Percentiles rank a stretch among this genome's conserved stretches.
phyloP scores from a whole-genome alignment of 2,329 filamentous ascomycete species.

The Xylariaceae sp. region DNA sequence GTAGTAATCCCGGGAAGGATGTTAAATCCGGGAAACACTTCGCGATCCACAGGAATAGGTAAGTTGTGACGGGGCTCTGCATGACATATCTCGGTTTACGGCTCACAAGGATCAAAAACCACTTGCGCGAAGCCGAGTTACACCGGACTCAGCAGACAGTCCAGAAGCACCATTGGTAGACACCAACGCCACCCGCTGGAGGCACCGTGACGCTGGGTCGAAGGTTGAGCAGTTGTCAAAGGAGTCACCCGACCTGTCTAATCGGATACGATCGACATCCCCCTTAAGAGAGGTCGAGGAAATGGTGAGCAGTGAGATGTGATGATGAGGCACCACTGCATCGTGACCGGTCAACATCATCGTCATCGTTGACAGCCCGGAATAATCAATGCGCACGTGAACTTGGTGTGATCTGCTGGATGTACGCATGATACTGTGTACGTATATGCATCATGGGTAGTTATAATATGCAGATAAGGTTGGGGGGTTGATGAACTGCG shows the following conservation, averaged over 20 bases:
- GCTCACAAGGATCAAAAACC: slow-evolving; percentile 2
- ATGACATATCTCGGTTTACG: slow-evolving; percentile 5
- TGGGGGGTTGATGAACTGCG: not conserved
- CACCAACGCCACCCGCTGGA: slow-evolving; percentile 1
- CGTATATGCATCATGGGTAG: not conserved
- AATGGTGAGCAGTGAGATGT: slow-evolving; percentile 4
- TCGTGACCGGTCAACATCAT: not conserved
- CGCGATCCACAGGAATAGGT: slow-evolving; percentile 16
- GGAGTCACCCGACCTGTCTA: slow-evolving; percentile 1
- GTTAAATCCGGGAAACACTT: slow-evolving; percentile 22
- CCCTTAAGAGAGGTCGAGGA: slow-evolving; percentile 4
- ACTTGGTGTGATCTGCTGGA: not conserved
- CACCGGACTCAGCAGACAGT: not conserved
- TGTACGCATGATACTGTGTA: not conserved
- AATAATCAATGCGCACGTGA: not conserved
- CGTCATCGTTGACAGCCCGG: slow-evolving; percentile 1
- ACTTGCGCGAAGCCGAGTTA: not conserved
- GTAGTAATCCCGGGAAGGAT: slow-evolving; percentile 25
- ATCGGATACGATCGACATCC: slow-evolving; percentile 8
- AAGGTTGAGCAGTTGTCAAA: slow-evolving; percentile 6
- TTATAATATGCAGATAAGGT: not conserved
- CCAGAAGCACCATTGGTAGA: slow-evolving; percentile 10
- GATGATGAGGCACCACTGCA: slow-evolving; percentile 6
- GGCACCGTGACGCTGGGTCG: slow-evolving; percentile 18
- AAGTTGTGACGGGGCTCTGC: slow-evolving; percentile 16